phyloP scores from a whole-genome alignment of 805 yeast genomes.

The Candida adriatica region DNA sequence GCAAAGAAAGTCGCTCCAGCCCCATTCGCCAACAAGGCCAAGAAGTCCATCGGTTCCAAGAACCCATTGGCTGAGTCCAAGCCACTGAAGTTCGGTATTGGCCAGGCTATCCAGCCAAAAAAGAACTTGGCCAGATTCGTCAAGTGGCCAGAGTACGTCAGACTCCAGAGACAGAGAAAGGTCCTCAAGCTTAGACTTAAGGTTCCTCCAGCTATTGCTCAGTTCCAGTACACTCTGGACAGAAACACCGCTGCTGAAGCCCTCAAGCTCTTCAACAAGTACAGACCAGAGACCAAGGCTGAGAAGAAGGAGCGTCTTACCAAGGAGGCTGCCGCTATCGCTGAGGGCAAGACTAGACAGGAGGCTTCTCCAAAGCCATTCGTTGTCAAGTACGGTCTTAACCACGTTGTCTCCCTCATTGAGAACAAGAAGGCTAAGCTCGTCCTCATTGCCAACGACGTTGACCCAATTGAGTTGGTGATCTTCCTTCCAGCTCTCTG shows the following conservation, averaged over 20 bases:
- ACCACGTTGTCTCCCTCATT: slow-evolving; percentile 95
- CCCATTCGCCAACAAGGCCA: slow-evolving; percentile 76
- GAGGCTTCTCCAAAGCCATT: slow-evolving; percentile 96
- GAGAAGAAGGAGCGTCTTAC: slow-evolving; percentile 99
- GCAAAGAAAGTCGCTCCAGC: slow-evolving; percentile 95
- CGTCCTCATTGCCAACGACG: slow-evolving; percentile 97
- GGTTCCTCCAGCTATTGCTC: slow-evolving; percentile 98
- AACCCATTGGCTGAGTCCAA: slow-evolving; percentile 88
- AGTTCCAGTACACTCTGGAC: slow-evolving; percentile 93
- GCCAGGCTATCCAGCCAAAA: slow-evolving; percentile 92
- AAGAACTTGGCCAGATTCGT: slow-evolving; percentile 95
- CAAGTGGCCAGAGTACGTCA: slow-evolving; percentile 98
- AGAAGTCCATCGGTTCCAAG: slow-evolving; percentile 57
- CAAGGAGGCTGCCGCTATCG: slow-evolving; percentile 98
- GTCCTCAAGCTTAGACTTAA: slow-evolving; percentile 90
- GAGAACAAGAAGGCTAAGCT: slow-evolving; percentile 99
- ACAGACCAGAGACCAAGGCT: slow-evolving; percentile 95
- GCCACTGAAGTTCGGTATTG: slow-evolving; percentile 93
- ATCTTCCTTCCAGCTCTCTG: slow-evolving; percentile 97
- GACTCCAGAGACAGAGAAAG: slow-evolving; percentile 98
- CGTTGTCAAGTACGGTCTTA: slow-evolving; percentile 96
- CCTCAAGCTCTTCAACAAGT: slow-evolving; percentile 96
- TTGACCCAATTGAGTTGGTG: slow-evolving; percentile 97
- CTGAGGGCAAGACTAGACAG: slow-evolving; percentile 95
- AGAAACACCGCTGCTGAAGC: slow-evolving; percentile 98